Base-by-base conservation (phyloP, 2,329 filamentous ascomycete species). In the Coleophoma eucalyptorum region DNA sequence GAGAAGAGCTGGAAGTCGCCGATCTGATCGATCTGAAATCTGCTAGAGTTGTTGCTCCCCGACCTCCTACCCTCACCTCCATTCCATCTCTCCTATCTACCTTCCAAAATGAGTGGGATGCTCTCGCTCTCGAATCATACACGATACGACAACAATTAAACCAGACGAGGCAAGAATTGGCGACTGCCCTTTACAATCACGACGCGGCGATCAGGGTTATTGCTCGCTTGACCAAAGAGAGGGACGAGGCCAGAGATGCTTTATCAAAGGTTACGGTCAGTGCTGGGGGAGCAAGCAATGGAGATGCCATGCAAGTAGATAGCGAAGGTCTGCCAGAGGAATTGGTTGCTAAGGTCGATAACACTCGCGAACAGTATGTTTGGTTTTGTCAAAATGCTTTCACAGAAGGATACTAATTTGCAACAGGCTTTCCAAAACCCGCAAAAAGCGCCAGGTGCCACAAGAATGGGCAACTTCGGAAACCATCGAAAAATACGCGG, bases 71-170 rank as follows among this genome's bases (percentile, higher is more conserved):
- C 33, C 84, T 97, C 63, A 97, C 94, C 49, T 99, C 94, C 35
- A 96, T 99, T 65, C 94, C 94, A 19, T 91, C 94, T 16, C 82
- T 99, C 50, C 87, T 99, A 50, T 88, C 90, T 46, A 88, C 92
- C 37, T 97, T 99, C 69, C 94, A 99, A 69, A 96, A 96, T 69
- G 94, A 99, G 77, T 99, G 94, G 94, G 94, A 99, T 68, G 87
- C 92, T 8, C 75, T 97, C 42, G 90, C 93, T 12, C 77, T 97
- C 34, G 94, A 99, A 73, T 89, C 90, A 46, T 97, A 91, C 69
- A 94, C 90, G 59, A 75, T 97, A 53, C 87, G 89, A 72, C 89
- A 97, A 69, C 90, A 96, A 66, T 77, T 99, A 55, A 80, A 87
- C 47, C 89, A 96, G 67, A 96, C 92, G 40, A 80, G 93, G 58